Conservation (phyloP, 2,329 filamentous ascomycete species). For the Trichoderma cornu-damae region DNA sequence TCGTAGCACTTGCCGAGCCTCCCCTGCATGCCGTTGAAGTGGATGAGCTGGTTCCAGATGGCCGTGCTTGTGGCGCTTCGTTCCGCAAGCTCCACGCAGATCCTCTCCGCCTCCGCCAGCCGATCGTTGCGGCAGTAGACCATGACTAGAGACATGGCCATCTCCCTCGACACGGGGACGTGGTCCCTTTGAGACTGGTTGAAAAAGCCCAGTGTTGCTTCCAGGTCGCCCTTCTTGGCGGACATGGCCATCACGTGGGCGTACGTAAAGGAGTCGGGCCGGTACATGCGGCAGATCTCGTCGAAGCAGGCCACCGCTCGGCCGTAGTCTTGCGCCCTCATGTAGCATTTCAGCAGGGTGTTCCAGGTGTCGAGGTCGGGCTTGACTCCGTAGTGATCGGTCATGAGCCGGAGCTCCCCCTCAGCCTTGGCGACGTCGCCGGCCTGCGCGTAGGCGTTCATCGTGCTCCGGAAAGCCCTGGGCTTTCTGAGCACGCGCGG, state of each 20-base stretch:
- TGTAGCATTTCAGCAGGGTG: conserved; percentile 66
- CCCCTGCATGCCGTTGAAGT: conserved; percentile 60
- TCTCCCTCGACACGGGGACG: conserved; percentile 49
- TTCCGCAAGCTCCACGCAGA: conserved; percentile 46
- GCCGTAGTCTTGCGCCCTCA: conserved; percentile 60
- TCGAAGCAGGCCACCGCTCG: conserved; percentile 61
- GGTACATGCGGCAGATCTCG: conserved; percentile 45
- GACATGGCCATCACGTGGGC: conserved; percentile 69
- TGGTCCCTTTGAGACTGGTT: conserved; percentile 52
- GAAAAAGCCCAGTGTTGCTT: conserved; percentile 61
- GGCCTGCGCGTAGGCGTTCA: conserved; percentile 66
- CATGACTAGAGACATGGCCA: conserved; percentile 61
- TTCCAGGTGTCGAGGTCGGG: conserved; percentile 67
- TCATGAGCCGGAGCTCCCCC: conserved; percentile 58
- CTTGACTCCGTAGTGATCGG: conserved; percentile 46
- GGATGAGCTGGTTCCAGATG: conserved; percentile 76
- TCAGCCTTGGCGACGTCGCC: conserved; percentile 58
- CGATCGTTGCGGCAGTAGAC: conserved; percentile 52
- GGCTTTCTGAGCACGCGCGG: conserved; percentile 32
- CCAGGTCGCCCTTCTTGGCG: conserved; percentile 66
- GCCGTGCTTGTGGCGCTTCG: conserved; percentile 49
- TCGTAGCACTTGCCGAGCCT: conserved; percentile 46
- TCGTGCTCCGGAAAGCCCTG: conserved; percentile 50
- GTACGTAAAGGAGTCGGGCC: conserved; percentile 61
- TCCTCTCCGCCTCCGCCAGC: conserved; percentile 34